phyloP scores from a whole-genome alignment of 805 yeast genomes.

The Candida montana region DNA sequence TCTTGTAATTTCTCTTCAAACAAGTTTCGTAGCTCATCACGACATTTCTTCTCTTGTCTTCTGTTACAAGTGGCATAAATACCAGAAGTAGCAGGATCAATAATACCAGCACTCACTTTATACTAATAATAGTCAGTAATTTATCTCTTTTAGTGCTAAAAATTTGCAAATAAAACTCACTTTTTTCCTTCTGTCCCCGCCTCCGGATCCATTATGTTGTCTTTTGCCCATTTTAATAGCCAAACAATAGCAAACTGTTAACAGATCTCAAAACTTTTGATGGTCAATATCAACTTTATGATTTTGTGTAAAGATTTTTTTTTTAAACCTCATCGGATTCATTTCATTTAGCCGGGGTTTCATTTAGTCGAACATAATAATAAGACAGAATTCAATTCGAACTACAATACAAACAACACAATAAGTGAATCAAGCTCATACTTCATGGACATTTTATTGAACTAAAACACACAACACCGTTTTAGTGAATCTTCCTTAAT shows the following conservation, averaged over 20 bases:
- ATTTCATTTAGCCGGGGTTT: too few relatives aligned
- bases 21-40: constrained; percentile 62
- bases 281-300: too few relatives aligned
- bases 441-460: too few relatives aligned
- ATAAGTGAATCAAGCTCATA: too few relatives aligned
- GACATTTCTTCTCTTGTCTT: constrained; percentile 70
- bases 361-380: too few relatives aligned
- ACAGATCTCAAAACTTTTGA: too few relatives aligned
- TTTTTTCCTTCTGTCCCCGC: background rate
- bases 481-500: background rate
- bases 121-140: constrained; percentile 22
- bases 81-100: constrained; percentile 86
- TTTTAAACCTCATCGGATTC: constrained; percentile 1
- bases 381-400: too few relatives aligned
- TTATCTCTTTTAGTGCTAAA: background rate
- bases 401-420: too few relatives aligned
- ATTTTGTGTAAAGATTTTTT: background rate
- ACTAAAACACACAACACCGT: too few relatives aligned
- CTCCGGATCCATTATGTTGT: background rate
- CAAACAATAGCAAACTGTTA: too few relatives aligned
- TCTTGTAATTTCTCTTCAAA: constrained; percentile 50
- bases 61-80: constrained; percentile 86
- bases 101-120: constrained; percentile 41
- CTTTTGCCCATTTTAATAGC: constrained; percentile 5
- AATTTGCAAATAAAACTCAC: background rate